These are phyloP conservation scores for Hygrocybe coccinea DNA, from an alignment of 768 basidiomycete species.

Conservation along the genomic window DNA sequence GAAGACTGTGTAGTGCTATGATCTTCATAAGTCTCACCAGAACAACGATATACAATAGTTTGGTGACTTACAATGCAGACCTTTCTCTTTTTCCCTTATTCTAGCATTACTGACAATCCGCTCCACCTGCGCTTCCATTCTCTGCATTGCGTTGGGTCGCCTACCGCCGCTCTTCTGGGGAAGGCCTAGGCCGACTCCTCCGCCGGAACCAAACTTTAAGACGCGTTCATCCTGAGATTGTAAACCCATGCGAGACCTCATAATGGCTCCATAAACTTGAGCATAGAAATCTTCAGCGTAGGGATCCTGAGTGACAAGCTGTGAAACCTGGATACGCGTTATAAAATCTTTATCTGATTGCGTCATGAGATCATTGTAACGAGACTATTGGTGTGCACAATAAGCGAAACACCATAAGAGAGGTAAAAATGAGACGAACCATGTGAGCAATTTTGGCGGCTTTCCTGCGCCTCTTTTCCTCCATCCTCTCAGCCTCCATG, in stretches of 20 bases:
- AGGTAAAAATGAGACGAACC: constrained; percentile 41
- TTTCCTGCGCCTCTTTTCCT: constrained; percentile 74
- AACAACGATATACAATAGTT: background rate
- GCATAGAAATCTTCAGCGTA: constrained; percentile 99
- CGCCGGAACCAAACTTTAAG: constrained; percentile 76
- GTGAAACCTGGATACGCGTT: constrained; percentile 97
- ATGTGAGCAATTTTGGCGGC: constrained; percentile 86
- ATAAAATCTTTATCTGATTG: constrained; percentile 99
- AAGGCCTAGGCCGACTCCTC: constrained; percentile 82
- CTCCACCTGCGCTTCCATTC: constrained; percentile 94
- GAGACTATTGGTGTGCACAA: constrained; percentile 48
- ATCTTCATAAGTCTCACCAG: background rate
- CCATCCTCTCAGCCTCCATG: constrained; percentile 84
- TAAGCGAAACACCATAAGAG: background rate
- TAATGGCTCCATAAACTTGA: constrained; percentile 85
- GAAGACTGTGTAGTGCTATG: constrained; percentile 66
- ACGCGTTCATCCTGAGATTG: constrained; percentile 72
- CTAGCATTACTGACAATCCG: constrained; percentile 90
- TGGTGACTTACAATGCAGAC: constrained; percentile 45
- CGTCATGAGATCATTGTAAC: constrained; percentile 94
- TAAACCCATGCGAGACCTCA: constrained; percentile 73
- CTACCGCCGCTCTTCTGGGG: constrained; percentile 62
- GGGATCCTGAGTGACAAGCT: constrained; percentile 94
- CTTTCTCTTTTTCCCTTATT: constrained; percentile 81
- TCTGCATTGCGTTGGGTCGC: constrained; percentile 81